Evolutionary conservation across 768 basidiomycete genomes (phyloP), one percentile per base, ranked within the genome.

Genomic region (Lactifluus volemus): DNA sequence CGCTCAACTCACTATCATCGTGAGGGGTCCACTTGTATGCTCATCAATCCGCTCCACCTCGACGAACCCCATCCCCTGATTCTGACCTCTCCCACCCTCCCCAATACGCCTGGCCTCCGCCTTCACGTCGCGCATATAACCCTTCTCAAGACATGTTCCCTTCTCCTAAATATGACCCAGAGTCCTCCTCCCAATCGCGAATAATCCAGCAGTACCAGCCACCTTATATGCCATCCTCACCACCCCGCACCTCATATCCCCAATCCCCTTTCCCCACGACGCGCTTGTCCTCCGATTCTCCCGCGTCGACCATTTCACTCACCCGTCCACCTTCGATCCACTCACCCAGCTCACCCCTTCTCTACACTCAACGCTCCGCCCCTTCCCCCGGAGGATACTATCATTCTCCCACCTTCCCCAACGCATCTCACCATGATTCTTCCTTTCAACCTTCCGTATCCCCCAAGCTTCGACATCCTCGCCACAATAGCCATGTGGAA

Each of bases 51-150:
- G 52, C 55, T 14, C 50, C 60, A 29, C 41, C 59, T 44, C 57
- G 65, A 14, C 68, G 65, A 39, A 69, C 70, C 0, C 68, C 71
- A 5, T 69, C 70, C 11, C 69, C 70, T 42, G 34, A 49, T 25
- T 44, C 70, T 36, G 47, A 54, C n/a, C 38, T 49, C 1, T 11
- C 62, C 17, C 57, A 36, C 25, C 36, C 60, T 21, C 19, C 32
- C 32, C 45, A 29, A 5, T 49, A 61, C 42, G 6, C 25, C 38
- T 55, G 61, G 61, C 61, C 44, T n/a, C 53, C 44, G 12, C 48
- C 54, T 21, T 38, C 44, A 41, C 48, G 52, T 30, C 51, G 53
- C 19, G 53, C 34, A 59, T 53, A 59, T 38, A 59, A 49, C 36
- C 25, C 59, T 14, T 49, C 59, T n/a, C 53, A 50, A 45, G 49